Conservation (phyloP, 2,329 filamentous ascomycete species). For the Hymenoscyphus albidus region DNA sequence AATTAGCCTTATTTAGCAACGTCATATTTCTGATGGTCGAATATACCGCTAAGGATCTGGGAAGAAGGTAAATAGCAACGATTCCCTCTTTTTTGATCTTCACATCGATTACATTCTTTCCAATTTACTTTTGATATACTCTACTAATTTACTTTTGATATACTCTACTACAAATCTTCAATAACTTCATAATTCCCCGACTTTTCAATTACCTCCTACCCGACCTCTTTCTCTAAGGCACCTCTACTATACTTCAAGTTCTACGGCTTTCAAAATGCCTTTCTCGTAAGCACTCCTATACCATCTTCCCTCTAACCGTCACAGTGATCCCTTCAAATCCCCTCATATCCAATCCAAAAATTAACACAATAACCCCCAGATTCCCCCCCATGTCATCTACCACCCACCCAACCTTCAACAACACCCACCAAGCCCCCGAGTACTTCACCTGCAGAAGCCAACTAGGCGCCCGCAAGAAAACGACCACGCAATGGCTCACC, state of each 20-base stretch:
- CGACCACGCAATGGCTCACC: not conserved
- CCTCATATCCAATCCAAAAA: too few relatives aligned
- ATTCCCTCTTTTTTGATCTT: not conserved
- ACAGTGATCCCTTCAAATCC: too few relatives aligned
- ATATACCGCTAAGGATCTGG: not conserved
- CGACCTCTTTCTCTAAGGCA: not conserved
- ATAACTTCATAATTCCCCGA: not conserved
- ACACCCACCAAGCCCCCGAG: not conserved
- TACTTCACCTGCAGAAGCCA: not conserved
- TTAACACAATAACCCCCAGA: too few relatives aligned
- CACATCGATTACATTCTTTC: not conserved
- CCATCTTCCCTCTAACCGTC: too few relatives aligned
- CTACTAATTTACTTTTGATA: not conserved
- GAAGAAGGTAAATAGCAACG: not conserved
- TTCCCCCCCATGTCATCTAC: not conserved
- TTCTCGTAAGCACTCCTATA: too few relatives aligned
- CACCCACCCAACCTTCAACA: not conserved
- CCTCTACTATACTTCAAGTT: not conserved
- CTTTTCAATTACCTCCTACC: not conserved
- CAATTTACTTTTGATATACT: not conserved
- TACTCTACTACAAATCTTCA: not conserved
- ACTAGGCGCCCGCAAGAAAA: not conserved
- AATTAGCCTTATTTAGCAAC: not conserved
- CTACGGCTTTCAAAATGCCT: too few relatives aligned
- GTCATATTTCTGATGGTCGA: not conserved